phyloP scores from a whole-genome alignment of 2,329 filamentous ascomycete species.

The Penicillium brevicompactum region DNA sequence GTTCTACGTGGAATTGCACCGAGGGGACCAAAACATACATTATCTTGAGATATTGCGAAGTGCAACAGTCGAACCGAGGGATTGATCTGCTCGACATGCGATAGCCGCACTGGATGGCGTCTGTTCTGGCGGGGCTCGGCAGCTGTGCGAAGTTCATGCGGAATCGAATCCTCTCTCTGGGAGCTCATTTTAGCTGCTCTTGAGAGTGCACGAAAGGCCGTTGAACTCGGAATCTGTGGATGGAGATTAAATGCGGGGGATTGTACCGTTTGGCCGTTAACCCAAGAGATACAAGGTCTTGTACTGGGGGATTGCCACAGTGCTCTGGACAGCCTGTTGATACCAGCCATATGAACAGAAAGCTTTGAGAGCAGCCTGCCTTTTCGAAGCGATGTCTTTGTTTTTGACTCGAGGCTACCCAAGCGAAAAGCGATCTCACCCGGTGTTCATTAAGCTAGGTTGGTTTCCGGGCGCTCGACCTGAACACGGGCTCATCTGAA shows the following conservation, averaged over 20 bases:
- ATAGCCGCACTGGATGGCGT: slow-evolving; percentile 64
- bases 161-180: slow-evolving; percentile 39
- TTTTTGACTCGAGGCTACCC: too few relatives aligned
- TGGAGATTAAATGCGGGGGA: not conserved
- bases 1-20: too few relatives aligned
- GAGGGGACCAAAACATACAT: slow-evolving; percentile 39
- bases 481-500: too few relatives aligned
- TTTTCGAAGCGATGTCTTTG: too few relatives aligned
- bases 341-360: not conserved
- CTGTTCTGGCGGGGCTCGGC: slow-evolving; percentile 69
- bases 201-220: slow-evolving; percentile 1
- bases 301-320: too few relatives aligned
- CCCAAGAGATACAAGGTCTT: not conserved
- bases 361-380: too few relatives aligned
- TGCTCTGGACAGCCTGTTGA: not conserved
- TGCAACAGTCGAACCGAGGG: slow-evolving; percentile 68
- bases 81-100: slow-evolving; percentile 66
- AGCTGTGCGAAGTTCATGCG: slow-evolving; percentile 73
- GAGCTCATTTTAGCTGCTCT: slow-evolving; percentile 30
- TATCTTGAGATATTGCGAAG: slow-evolving; percentile 59
- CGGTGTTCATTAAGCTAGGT: too few relatives aligned
- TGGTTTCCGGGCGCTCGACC: too few relatives aligned
- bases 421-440: too few relatives aligned
- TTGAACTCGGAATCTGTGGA: not conserved
- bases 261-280: not conserved